A percentile compares a stretch with the other conserved stretches of the same genome.
Conservation (phyloP, 495 filamentous ascomycete genomes). For the Hypoxylon rickii region DNA sequence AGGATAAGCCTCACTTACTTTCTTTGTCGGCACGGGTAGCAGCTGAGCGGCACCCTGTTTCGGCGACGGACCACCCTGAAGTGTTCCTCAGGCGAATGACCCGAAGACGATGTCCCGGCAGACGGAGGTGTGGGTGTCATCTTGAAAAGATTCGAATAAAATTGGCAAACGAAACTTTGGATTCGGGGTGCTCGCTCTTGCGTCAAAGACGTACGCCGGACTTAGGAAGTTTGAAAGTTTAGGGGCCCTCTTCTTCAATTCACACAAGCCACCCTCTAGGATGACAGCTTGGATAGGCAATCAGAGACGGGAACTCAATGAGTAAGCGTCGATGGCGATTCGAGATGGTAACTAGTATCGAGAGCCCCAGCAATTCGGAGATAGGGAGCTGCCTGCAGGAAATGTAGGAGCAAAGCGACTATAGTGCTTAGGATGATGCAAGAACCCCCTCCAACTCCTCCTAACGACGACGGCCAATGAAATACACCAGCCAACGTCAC, state of each 20-base stretch:
- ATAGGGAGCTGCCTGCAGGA: slow-evolving; percentile 30
- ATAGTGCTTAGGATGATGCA: slow-evolving; percentile 8
- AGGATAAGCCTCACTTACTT: slow-evolving; percentile 67
- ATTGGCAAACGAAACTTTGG: slow-evolving; percentile 5
- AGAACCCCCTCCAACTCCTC: slow-evolving; percentile 4
- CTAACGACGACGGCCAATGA: slow-evolving; percentile 19
- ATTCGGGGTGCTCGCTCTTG: slow-evolving; percentile 25
- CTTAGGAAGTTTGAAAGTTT: slow-evolving; percentile 33
- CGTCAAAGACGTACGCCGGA: slow-evolving; percentile 30
- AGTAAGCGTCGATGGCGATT: slow-evolving; percentile 23
- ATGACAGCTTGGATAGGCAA: slow-evolving; percentile 7
- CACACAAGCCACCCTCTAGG: slow-evolving; percentile 6
- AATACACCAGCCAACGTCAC: not conserved
- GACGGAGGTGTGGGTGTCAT: slow-evolving; percentile 96
- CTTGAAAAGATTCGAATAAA: slow-evolving; percentile 16
- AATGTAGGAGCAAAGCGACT: slow-evolving; percentile 19
- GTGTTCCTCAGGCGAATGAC: slow-evolving; percentile 81
- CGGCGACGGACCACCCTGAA: slow-evolving; percentile 91
- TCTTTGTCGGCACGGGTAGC: slow-evolving; percentile 88
- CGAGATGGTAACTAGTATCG: slow-evolving; percentile 3
- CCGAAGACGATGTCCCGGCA: slow-evolving; percentile 72
- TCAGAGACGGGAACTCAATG: slow-evolving; percentile 17
- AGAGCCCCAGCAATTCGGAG: slow-evolving; percentile 18
- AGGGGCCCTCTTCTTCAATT: slow-evolving; percentile 23
- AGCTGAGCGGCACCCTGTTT: slow-evolving; percentile 93